Conservation (phyloP, 2,329 filamentous ascomycete species). For the Ceratocystis albifundus region DNA sequence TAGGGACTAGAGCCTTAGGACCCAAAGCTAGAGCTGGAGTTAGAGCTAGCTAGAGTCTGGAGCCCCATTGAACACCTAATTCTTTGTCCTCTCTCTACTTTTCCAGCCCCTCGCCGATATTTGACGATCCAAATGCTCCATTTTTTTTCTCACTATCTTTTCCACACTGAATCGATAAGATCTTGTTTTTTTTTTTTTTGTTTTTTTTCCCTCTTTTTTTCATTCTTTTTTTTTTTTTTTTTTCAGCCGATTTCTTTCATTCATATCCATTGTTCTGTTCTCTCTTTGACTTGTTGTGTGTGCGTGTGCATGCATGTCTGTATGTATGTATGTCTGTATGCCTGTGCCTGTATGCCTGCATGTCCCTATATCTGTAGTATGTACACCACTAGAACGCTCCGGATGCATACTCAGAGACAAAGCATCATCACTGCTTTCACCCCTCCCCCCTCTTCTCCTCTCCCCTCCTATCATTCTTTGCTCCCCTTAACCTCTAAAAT, state of each 20-base stretch:
- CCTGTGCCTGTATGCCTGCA: not conserved
- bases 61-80: too few relatives aligned
- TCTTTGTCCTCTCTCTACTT: not conserved
- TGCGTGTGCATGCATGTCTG: not conserved
- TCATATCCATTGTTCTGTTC: not conserved
- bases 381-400: not conserved
- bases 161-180: not conserved
- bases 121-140: not conserved
- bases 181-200: too few relatives aligned
- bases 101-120: too few relatives aligned
- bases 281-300: not conserved
- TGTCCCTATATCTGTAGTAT: not conserved
- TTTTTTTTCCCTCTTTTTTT: too few relatives aligned
- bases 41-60: too few relatives aligned
- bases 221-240: too few relatives aligned
- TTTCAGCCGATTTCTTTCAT: not conserved
- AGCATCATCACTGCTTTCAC: slow-evolving; percentile 4
- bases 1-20: too few relatives aligned
- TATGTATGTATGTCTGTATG: too few relatives aligned
- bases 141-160: not conserved
- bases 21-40: too few relatives aligned
- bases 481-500: not conserved
- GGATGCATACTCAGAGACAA: not conserved
- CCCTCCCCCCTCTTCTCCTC: not conserved
- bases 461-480: not conserved